A percentile compares a stretch with the other conserved stretches of the same genome.
Evolutionary conservation across 2,329 filamentous ascomycete species (phyloP).

Genomic region (Colletotrichum costaricense): DNA sequence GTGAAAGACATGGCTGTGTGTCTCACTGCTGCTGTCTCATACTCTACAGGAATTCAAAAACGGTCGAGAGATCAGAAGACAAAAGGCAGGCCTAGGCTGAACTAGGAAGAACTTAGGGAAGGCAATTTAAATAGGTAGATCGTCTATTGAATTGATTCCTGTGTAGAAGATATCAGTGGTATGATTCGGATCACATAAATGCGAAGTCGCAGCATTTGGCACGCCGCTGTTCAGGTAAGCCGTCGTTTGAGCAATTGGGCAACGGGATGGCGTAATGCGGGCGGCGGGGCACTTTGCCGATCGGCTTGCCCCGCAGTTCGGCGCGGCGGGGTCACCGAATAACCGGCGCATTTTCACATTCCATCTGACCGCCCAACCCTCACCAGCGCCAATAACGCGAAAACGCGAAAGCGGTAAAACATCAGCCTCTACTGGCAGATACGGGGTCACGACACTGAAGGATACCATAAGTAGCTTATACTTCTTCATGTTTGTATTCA

Average conservation of each 20-base stretch:
- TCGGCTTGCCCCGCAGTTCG: constrained; percentile 28
- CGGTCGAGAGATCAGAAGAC: not conserved
- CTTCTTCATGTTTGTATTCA: not conserved
- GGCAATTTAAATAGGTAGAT: no score
- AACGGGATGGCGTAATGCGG: constrained; percentile 31
- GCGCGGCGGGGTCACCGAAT: constrained; percentile 11
- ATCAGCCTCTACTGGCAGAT: not conserved
- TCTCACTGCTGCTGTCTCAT: not conserved
- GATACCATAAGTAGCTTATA: not conserved
- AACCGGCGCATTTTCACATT: not conserved
- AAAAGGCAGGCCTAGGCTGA: not conserved
- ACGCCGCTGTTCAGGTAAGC: not conserved
- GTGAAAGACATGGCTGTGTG: constrained; percentile 72
- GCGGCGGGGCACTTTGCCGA: constrained; percentile 12
- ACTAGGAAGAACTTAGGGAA: no score
- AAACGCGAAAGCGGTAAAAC: not conserved
- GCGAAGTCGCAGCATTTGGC: no score
- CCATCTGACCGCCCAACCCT: not conserved
- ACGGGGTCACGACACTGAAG: not conserved
- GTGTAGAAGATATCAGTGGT: not conserved
- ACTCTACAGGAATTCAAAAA: not conserved
- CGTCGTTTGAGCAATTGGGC: constrained; percentile 16
- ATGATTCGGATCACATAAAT: not conserved
- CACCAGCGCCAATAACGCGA: not conserved
- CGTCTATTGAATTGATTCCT: no score